Conservation (phyloP, 2,329 filamentous ascomycete species). For the Gremmenia infestans region DNA sequence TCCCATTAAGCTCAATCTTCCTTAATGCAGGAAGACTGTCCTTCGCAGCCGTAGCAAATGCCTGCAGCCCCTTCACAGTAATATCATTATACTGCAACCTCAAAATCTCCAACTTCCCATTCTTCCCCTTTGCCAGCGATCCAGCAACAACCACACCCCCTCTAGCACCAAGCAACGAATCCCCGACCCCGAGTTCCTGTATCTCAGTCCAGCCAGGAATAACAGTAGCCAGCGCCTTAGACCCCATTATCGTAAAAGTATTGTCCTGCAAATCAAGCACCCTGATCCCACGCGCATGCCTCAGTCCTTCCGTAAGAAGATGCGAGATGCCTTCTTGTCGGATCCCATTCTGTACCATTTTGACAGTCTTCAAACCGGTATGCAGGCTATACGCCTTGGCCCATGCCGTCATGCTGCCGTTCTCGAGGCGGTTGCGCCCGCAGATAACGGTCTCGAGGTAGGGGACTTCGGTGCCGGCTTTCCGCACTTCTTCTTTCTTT, state of each 20-base stretch:
- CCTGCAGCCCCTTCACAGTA: conserved; percentile 67
- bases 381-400: conserved; percentile 82
- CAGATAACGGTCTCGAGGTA: conserved; percentile 95
- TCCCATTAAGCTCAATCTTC: conserved; percentile 91
- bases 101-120: conserved; percentile 73
- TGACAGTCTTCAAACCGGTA: conserved; percentile 74
- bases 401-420: conserved; percentile 95
- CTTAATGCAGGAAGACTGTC: conserved; percentile 68
- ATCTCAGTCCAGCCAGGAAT: conserved; percentile 70
- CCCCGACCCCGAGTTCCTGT: conserved; percentile 80
- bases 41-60: conserved; percentile 63
- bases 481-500: conserved; percentile 75
- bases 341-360: conserved; percentile 99
- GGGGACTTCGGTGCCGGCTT: conserved; percentile 66
- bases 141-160: conserved; percentile 70
- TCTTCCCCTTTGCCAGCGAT: conserved; percentile 69
- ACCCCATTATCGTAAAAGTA: conserved; percentile 82
- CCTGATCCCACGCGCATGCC: conserved; percentile 61
- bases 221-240: conserved; percentile 71
- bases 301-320: conserved; percentile 73
- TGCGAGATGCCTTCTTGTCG: conserved; percentile 85
- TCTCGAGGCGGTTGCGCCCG: conserved; percentile 91
- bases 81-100: conserved; percentile 95
- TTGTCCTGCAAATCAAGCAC: conserved; percentile 94
- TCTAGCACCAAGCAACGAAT: conserved; percentile 76